Percentiles rank a stretch among this genome's conserved stretches.
These are phyloP conservation scores for Calocybe cyanea DNA, from an alignment of 768 basidiomycete species.

Conservation along the genomic window DNA sequence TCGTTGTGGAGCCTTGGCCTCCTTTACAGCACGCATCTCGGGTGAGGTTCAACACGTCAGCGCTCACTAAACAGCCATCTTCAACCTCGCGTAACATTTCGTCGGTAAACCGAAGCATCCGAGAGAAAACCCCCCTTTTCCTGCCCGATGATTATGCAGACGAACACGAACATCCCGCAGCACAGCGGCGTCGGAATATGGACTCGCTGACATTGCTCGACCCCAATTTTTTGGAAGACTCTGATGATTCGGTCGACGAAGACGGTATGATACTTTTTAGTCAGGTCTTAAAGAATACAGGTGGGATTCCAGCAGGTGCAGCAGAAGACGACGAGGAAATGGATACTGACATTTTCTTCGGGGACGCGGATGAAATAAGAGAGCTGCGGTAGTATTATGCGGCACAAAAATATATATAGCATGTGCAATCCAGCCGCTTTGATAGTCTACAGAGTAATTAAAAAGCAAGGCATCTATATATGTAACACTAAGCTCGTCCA, in stretches of 20 bases:
- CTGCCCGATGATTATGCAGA: conserved; percentile 57
- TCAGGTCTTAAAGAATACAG: conserved; percentile 59
- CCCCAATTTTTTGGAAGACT: conserved; percentile 26
- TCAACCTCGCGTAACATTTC: conserved; percentile 29
- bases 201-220: conserved; percentile 23
- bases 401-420: too few species aligned
- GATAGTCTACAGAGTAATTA: conserved; percentile 1
- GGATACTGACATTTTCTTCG: conserved; percentile 70
- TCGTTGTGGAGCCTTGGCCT: conserved; percentile 83
- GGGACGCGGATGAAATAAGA: conserved; percentile 76
- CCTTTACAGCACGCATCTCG: conserved; percentile 35
- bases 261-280: conserved; percentile 73
- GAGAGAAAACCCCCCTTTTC: conserved; percentile 66
- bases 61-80: conserved; percentile 25
- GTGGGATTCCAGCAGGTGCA: conserved; percentile 53
- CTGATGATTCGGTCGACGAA: conserved; percentile 31
- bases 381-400: conserved; percentile 42
- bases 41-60: conserved; percentile 19
- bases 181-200: conserved; percentile 1
- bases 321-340: conserved; percentile 74
- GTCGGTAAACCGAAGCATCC: conserved; percentile 15
- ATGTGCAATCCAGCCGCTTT: too few species aligned
- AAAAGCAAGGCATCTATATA: conserved; percentile 3
- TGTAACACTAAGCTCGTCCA: conserved; percentile 51
- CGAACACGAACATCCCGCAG: conserved; percentile 33